A percentile compares a stretch with the other conserved stretches of the same genome.
These are phyloP conservation scores for Carallia brachiata DNA, from an alignment of 345 rosid species.

Conservation along the genomic window DNA sequence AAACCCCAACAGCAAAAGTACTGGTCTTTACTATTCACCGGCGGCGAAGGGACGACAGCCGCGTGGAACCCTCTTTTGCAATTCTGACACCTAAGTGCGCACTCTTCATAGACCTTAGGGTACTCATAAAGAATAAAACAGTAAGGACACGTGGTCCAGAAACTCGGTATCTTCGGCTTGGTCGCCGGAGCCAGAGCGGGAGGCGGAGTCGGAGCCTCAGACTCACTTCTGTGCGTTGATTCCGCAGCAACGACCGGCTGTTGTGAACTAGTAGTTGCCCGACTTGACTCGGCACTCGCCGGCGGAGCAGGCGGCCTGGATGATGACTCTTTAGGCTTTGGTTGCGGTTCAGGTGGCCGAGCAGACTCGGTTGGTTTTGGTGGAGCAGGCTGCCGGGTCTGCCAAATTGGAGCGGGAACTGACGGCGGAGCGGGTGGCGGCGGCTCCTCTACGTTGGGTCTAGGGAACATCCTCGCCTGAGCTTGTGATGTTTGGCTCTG, in stretches of 20 bases:
- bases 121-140: constrained; percentile 81
- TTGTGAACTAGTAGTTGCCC: not conserved
- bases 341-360: not conserved
- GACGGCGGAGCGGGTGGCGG: not conserved
- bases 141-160: constrained; percentile 97
- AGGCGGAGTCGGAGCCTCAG: constrained; percentile 1
- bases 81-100: constrained; percentile 66
- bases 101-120: constrained; percentile 69
- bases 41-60: constrained; percentile 57
- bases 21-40: constrained; percentile 50
- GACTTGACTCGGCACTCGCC: not conserved
- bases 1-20: constrained; percentile 70
- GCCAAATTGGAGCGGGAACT: not conserved
- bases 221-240: not conserved
- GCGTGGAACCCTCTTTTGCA: constrained; percentile 87
- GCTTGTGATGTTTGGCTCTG: constrained; percentile 1
- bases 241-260: not conserved
- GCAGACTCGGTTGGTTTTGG: not conserved
- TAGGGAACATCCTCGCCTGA: not conserved
- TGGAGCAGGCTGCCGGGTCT: not conserved
- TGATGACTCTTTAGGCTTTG: not conserved
- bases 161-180: constrained; percentile 39
- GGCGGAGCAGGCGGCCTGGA: not conserved
- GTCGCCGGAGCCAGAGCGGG: constrained; percentile 7
- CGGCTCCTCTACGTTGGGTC: not conserved